phyloP scores from a whole-genome alignment of 768 basidiomycete genomes.

The Rhodotorula diobovata region DNA sequence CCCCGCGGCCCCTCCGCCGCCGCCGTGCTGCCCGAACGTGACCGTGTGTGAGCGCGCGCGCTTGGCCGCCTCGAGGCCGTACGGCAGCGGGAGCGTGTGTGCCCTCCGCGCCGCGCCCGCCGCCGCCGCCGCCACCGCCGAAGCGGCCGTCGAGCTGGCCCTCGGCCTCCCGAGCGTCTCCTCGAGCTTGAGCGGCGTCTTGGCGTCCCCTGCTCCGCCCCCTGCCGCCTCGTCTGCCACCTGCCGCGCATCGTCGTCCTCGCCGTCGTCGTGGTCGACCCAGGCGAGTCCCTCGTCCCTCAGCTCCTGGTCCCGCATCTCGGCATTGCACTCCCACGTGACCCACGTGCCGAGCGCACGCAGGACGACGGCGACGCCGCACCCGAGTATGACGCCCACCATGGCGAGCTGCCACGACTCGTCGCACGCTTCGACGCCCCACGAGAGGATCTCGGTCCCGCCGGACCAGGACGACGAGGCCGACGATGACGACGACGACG shows the following conservation, averaged over 20 bases:
- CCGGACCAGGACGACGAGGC: neutral
- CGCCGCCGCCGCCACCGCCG: neutral
- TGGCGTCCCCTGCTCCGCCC: neutral
- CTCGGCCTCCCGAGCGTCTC: neutral
- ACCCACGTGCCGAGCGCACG: slow-evolving; percentile 14
- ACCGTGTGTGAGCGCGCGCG: slow-evolving; percentile 8
- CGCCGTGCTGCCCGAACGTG: neutral
- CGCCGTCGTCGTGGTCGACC: slow-evolving; percentile 7
- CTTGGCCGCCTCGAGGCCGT: neutral
- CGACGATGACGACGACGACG: no score
- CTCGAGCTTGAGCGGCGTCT: neutral
- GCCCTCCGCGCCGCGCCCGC: neutral
- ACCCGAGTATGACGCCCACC: slow-evolving; percentile 10
- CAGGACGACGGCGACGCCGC: neutral
- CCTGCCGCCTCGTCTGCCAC: neutral
- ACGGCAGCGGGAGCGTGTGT: slow-evolving; percentile 9
- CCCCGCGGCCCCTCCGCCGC: neutral
- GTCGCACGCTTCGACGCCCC: slow-evolving; percentile 37
- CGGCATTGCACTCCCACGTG: slow-evolving; percentile 14
- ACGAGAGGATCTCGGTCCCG: slow-evolving; percentile 17
- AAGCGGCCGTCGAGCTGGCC: neutral
- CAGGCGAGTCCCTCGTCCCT: neutral
- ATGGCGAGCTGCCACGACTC: slow-evolving; percentile 21
- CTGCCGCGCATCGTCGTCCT: no score
- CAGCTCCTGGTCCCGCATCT: slow-evolving; percentile 14